These are phyloP conservation scores for Thalassiosira oceanica DNA, from an alignment of 352 stramenopile species.

Conservation along the genomic window DNA sequence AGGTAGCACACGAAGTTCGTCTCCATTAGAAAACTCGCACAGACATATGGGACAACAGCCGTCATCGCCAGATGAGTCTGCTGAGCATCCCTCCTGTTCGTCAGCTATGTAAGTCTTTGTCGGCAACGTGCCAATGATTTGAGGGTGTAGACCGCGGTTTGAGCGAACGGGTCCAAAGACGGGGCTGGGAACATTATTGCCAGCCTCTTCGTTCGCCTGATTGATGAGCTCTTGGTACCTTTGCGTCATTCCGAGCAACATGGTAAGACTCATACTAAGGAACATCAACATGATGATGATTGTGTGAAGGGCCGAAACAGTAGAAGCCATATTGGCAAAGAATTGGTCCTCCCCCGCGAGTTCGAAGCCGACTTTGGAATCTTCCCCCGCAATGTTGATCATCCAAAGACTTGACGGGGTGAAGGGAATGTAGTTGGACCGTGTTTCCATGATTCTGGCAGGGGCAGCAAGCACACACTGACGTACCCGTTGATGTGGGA, in stretches of 20 bases:
- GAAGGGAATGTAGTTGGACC: slow-evolving; percentile 9
- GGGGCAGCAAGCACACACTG: slow-evolving; percentile 21
- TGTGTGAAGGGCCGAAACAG: slow-evolving; percentile 45
- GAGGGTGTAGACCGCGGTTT: slow-evolving; percentile 37
- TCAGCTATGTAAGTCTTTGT: slow-evolving; percentile 44
- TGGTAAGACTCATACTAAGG: slow-evolving; percentile 49
- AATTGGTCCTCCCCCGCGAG: slow-evolving; percentile 37
- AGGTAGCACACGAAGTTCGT: slow-evolving; percentile 77
- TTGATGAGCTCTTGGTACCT: slow-evolving; percentile 37
- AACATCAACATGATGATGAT: slow-evolving; percentile 68
- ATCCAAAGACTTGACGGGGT: slow-evolving; percentile 44
- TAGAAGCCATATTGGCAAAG: slow-evolving; percentile 44
- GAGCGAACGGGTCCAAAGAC: slow-evolving; percentile 13
- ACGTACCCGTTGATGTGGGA: slow-evolving; percentile 28
- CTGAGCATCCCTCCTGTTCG: slow-evolving; percentile 16
- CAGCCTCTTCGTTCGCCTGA: slow-evolving; percentile 42
- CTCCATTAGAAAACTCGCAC: slow-evolving; percentile 2
- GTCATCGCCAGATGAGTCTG: slow-evolving; percentile 2
- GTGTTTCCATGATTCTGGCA: slow-evolving; percentile 30
- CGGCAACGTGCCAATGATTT: slow-evolving; percentile 56
- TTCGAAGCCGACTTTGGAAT: slow-evolving; percentile 28
- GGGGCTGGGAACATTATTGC: not conserved
- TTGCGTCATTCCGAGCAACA: slow-evolving; percentile 57
- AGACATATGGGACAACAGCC: slow-evolving; percentile 7
- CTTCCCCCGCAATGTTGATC: slow-evolving; percentile 48